phyloP scores from a whole-genome alignment of 352 stramenopile genomes.

The Pilasporangium apinafurcum region DNA sequence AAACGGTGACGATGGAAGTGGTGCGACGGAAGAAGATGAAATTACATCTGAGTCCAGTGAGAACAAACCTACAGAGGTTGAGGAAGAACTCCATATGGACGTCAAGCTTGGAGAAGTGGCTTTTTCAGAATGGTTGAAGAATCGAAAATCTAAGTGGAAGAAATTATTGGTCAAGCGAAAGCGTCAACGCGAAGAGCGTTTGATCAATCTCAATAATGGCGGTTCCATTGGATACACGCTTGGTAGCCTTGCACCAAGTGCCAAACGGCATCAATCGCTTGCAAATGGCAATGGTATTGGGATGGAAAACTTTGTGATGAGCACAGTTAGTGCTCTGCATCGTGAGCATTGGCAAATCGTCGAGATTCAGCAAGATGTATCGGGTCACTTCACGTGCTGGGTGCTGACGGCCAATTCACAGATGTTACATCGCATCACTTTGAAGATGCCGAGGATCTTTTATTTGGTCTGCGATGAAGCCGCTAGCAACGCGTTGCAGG shows the following conservation, averaged over 20 bases:
- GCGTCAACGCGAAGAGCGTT: conserved; percentile 45
- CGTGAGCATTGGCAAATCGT: conserved; percentile 77
- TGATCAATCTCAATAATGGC: conserved; percentile 17
- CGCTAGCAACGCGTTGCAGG: conserved; percentile 73
- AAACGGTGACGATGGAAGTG: conserved; percentile 4
- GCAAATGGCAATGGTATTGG: conserved; percentile 35
- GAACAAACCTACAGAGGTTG: neutral
- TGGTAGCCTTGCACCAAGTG: conserved; percentile 6
- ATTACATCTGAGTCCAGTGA: conserved; percentile 18
- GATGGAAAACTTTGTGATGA: conserved; percentile 80
- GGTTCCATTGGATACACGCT: conserved; percentile 1
- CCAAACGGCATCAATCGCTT: conserved; percentile 29
- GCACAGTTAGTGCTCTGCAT: conserved; percentile 44
- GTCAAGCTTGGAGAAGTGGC: conserved; percentile 56
- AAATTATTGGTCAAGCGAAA: conserved; percentile 45
- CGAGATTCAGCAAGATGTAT: conserved; percentile 69
- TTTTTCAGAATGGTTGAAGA: conserved; percentile 52
- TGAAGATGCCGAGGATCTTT: conserved; percentile 67
- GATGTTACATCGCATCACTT: conserved; percentile 62
- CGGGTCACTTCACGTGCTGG: conserved; percentile 92
- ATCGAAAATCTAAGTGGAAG: conserved; percentile 78
- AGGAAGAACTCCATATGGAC: conserved; percentile 3
- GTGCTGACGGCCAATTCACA: conserved; percentile 88
- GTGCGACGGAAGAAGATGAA: conserved; percentile 7
- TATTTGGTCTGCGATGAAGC: conserved; percentile 63